A percentile compares a stretch with the other conserved stretches of the same genome.
phyloP scores from a whole-genome alignment of 179 eudicot genomes.

The Beta macrorhiza region DNA sequence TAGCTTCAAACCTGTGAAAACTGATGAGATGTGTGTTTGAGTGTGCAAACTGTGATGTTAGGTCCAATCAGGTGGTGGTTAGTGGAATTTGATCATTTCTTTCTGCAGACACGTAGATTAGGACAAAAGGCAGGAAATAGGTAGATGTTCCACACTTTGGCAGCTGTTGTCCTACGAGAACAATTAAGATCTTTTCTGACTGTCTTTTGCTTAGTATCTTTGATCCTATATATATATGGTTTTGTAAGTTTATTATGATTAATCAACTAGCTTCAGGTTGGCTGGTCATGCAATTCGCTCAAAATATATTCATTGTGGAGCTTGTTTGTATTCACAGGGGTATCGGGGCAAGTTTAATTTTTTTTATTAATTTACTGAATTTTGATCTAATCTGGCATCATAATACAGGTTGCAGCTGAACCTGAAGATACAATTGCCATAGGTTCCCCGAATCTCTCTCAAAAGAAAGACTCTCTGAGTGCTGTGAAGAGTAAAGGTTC shows the following conservation, averaged over 20 bases:
- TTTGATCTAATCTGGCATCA: constrained; percentile 18
- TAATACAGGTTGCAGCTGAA: constrained; percentile 41
- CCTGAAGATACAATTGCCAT: constrained; percentile 26
- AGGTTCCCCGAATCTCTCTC: constrained; percentile 23
- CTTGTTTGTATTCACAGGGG: background rate
- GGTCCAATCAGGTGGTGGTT: background rate
- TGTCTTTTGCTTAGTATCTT: background rate
- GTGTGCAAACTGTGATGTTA: background rate
- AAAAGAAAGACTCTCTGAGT: constrained; percentile 35
- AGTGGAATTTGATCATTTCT: background rate
- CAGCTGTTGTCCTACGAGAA: background rate
- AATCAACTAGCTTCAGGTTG: background rate
- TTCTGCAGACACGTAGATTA: background rate
- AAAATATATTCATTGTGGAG: background rate
- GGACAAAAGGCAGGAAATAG: no score
- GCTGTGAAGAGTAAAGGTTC: constrained; percentile 32
- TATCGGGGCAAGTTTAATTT: background rate
- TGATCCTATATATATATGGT: background rate
- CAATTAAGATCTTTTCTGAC: background rate
- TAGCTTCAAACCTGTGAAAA: background rate
- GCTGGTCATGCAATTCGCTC: background rate
- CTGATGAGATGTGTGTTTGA: background rate
- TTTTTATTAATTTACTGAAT: background rate
- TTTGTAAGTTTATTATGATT: background rate
- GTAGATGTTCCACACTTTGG: background rate